A percentile compares a stretch with the other conserved stretches of the same genome.
Conservation (phyloP, 78 protist species). For the Dictyostelium firmibasis region DNA sequence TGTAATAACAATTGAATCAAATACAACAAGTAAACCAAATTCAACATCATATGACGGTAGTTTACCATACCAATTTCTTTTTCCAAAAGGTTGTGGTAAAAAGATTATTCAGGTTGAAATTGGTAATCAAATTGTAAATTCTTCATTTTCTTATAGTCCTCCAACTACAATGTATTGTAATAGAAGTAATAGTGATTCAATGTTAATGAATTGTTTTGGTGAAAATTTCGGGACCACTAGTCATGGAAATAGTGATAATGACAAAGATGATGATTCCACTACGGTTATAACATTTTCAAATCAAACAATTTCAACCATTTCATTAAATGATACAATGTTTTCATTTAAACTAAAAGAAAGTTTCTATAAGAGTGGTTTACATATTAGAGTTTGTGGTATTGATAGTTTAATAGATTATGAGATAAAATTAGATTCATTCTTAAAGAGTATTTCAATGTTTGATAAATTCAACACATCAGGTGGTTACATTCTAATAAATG, state of each 20-base stretch:
- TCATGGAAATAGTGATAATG: neutral
- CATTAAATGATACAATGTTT: neutral
- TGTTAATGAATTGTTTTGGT: neutral
- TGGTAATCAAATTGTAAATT: neutral
- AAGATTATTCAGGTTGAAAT: neutral
- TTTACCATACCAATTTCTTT: neutral
- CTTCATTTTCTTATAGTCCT: neutral
- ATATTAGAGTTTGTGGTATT: neutral
- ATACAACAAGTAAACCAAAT: neutral
- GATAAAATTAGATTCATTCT: neutral
- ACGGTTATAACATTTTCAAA: neutral
- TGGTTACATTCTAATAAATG: neutral
- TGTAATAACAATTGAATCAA: neutral
- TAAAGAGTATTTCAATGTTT: neutral
- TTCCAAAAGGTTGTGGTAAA: neutral
- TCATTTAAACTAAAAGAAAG: neutral
- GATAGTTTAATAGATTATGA: neutral
- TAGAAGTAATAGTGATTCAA: neutral
- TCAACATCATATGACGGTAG: neutral
- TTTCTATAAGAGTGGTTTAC: neutral
- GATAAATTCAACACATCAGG: neutral
- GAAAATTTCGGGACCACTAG: neutral
- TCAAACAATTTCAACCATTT: neutral
- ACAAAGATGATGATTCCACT: neutral
- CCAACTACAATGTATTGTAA: neutral